These are phyloP conservation scores for Cladorrhinum sp. DNA, from an alignment of 2,329 filamentous ascomycete species.

Conservation along the genomic window DNA sequence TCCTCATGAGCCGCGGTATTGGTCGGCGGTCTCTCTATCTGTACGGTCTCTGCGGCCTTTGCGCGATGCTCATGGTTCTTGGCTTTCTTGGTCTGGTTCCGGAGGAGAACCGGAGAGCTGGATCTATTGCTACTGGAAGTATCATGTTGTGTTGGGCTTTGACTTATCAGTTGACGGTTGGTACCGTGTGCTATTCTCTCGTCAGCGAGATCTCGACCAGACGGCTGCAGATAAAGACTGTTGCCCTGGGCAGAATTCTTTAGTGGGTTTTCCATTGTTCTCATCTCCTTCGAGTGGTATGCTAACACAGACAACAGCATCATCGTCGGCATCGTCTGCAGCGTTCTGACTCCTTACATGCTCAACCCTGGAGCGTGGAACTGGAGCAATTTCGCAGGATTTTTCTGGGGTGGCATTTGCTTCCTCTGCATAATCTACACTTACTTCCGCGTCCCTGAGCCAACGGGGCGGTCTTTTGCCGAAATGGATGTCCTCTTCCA, in stretches of 20 bases:
- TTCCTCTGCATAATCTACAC: constrained; percentile 79
- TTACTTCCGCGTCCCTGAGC: constrained; percentile 78
- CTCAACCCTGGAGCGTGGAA: constrained; percentile 83
- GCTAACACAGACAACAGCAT: constrained; percentile 48
- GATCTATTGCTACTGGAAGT: constrained; percentile 73
- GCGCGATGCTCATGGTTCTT: constrained; percentile 73
- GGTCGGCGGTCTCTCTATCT: constrained; percentile 76
- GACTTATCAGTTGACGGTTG: constrained; percentile 81
- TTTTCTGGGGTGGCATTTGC: constrained; percentile 83
- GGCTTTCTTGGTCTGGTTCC: constrained; percentile 79
- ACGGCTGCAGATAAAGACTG: constrained; percentile 84
- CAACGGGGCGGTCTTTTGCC: constrained; percentile 74
- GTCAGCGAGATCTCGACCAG: constrained; percentile 81
- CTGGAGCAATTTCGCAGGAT: constrained; percentile 83
- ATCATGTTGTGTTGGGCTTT: constrained; percentile 84
- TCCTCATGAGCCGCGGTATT: constrained; percentile 69
- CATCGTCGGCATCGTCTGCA: constrained; percentile 75
- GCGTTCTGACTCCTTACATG: constrained; percentile 87
- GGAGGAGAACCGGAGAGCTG: constrained; percentile 52
- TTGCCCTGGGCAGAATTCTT: constrained; percentile 77
- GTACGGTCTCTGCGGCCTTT: constrained; percentile 70
- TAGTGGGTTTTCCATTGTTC: constrained; percentile 47
- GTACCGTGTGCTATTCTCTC: constrained; percentile 85
- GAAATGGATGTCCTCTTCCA: constrained; percentile 86
- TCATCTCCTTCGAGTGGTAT: not conserved